phyloP scores from a whole-genome alignment of 768 basidiomycete genomes.

The Russula sp. region DNA sequence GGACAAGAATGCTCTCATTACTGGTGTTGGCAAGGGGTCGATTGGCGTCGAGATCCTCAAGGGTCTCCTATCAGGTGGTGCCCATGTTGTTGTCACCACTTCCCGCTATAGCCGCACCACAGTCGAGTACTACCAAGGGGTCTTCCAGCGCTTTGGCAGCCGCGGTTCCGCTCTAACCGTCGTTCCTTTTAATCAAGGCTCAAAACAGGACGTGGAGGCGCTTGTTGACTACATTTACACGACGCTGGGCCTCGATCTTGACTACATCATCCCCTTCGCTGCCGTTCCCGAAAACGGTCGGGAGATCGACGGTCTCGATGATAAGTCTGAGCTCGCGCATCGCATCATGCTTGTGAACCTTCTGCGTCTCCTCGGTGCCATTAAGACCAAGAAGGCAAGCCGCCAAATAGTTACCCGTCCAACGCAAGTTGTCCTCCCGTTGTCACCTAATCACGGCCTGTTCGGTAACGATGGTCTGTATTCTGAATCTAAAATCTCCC shows the following conservation, averaged over 20 bases:
- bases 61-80: conserved; percentile 92
- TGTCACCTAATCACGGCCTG: conserved; percentile 96
- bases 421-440: conserved; percentile 94
- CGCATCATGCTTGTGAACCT: conserved; percentile 98
- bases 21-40: conserved; percentile 96
- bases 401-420: conserved; percentile 96
- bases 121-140: conserved; percentile 97
- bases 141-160: conserved; percentile 93
- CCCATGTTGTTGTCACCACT: conserved; percentile 95
- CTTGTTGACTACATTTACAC: conserved; percentile 98
- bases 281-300: conserved; percentile 98
- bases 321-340: conserved; percentile 96
- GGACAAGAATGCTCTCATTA: conserved; percentile 97
- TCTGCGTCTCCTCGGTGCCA: conserved; percentile 90
- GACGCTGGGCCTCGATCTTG: conserved; percentile 91
- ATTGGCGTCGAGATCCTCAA: conserved; percentile 98
- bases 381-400: conserved; percentile 97
- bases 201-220: conserved; percentile 97
- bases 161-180: conserved; percentile 94
- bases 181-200: conserved; percentile 98
- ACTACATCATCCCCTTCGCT: conserved; percentile 98
- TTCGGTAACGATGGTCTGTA: conserved; percentile 98
- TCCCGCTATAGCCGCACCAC: conserved; percentile 94
- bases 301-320: conserved; percentile 95
- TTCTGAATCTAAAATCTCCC: conserved; percentile 95